Evolutionary conservation across 768 basidiomycete species (phyloP).

Genomic region (Leccinellum rugosiceps): DNA sequence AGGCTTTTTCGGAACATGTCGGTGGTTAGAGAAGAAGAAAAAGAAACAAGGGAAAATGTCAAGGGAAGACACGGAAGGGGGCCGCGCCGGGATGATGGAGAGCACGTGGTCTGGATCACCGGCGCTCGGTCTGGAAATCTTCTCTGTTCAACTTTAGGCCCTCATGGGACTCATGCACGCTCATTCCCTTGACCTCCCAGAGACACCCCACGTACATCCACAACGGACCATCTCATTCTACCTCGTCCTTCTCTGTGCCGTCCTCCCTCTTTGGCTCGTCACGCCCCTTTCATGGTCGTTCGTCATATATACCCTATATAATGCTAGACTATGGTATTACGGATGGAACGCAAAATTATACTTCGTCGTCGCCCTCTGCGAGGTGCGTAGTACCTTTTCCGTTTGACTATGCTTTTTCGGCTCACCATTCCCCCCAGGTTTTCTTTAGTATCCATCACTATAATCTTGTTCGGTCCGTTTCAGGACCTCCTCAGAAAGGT

Average conservation of each 20-base stretch:
- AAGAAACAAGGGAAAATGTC: slow-evolving; percentile 8
- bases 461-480: slow-evolving; percentile 46
- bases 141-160: not conserved
- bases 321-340: slow-evolving; percentile 41
- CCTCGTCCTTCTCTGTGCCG: slow-evolving; percentile 49
- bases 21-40: slow-evolving; percentile 16
- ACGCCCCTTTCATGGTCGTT: slow-evolving; percentile 66
- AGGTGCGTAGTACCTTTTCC: slow-evolving; percentile 45
- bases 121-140: too few relatives aligned
- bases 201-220: slow-evolving; percentile 38
- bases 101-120: slow-evolving; percentile 1
- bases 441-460: slow-evolving; percentile 67
- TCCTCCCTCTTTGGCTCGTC: slow-evolving; percentile 63
- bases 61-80: slow-evolving; percentile 33
- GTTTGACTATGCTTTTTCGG: not conserved
- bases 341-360: slow-evolving; percentile 35
- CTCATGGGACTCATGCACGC: slow-evolving; percentile 1
- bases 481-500: slow-evolving; percentile 42
- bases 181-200: slow-evolving; percentile 15
- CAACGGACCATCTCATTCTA: slow-evolving; percentile 53
- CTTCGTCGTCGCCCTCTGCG: slow-evolving; percentile 53
- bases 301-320: slow-evolving; percentile 45
- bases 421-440: slow-evolving; percentile 40
- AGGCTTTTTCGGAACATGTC: slow-evolving; percentile 67
- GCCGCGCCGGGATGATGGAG: not conserved